phyloP scores from a whole-genome alignment of 2,329 filamentous ascomycete species.

The Chaetomium sp. region DNA sequence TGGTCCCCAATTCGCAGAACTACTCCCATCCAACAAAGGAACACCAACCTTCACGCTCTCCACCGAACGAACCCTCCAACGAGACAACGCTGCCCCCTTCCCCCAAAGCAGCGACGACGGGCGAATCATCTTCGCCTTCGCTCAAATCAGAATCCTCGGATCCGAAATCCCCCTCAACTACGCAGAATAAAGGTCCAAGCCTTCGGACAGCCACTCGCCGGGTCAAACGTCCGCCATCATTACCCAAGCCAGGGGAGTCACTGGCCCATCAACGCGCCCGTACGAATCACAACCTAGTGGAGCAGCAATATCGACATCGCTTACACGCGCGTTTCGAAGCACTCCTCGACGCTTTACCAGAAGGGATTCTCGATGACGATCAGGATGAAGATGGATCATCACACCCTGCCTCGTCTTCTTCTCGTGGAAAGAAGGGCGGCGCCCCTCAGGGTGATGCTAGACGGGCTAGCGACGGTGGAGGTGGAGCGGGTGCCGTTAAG shows the following conservation, averaged over 20 bases:
- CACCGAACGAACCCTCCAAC: too few relatives aligned
- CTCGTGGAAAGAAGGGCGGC: too few relatives aligned
- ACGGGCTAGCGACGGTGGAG: neutral
- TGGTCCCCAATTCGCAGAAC: too few relatives aligned
- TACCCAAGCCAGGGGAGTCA: constrained; percentile 19
- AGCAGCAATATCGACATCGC: constrained; percentile 22
- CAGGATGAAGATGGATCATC: neutral
- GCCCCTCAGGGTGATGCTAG: neutral
- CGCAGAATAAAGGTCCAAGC: neutral
- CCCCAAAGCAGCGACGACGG: too few relatives aligned
- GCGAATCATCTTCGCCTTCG: too few relatives aligned
- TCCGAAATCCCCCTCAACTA: neutral
- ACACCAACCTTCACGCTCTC: too few relatives aligned
- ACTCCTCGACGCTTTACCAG: constrained; percentile 15
- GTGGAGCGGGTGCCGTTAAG: too few relatives aligned
- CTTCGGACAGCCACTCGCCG: constrained; percentile 21
- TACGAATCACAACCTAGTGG: constrained; percentile 21
- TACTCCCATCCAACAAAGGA: too few relatives aligned
- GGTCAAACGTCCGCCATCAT: constrained; percentile 1
- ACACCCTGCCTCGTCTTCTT: neutral
- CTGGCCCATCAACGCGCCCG: constrained; percentile 14
- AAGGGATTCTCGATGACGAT: neutral
- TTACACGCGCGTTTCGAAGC: constrained; percentile 20
- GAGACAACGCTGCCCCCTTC: too few relatives aligned
- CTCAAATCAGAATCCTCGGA: neutral